Conservation (phyloP, 148 eudicot genomes). For the Cornus florida region DNA sequence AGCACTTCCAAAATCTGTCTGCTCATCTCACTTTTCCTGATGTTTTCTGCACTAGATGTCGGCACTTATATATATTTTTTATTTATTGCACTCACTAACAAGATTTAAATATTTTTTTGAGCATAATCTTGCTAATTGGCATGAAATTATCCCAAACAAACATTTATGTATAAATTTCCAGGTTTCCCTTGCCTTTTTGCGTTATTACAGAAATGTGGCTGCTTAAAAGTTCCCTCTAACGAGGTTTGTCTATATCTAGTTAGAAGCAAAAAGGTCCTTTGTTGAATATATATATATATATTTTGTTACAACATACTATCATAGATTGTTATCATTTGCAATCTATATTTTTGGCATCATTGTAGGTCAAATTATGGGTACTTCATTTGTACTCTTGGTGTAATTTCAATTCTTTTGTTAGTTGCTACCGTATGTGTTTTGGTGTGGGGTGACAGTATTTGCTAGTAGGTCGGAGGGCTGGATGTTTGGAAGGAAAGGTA, state of each 20-base stretch:
- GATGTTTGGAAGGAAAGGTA: not conserved
- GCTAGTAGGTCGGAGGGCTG: not conserved
- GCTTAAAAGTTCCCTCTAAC: slow-evolving; percentile 79
- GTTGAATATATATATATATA: not conserved
- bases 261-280: not conserved
- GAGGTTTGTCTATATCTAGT: slow-evolving; percentile 48
- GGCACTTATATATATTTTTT: not conserved
- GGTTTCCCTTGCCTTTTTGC: slow-evolving; percentile 97
- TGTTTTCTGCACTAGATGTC: not conserved
- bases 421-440: not conserved
- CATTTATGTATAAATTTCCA: slow-evolving; percentile 28
- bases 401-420: not conserved
- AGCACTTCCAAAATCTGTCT: no score
- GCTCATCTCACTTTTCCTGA: not conserved
- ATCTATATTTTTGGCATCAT: not conserved
- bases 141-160: slow-evolving; percentile 1
- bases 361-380: not conserved
- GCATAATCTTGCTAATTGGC: not conserved
- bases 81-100: slow-evolving; percentile 5
- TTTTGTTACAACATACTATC: not conserved
- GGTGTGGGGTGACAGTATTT: not conserved
- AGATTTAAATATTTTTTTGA: not conserved
- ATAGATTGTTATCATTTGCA: not conserved
- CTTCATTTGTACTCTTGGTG: not conserved
- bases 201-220: slow-evolving; percentile 81